Conservation (phyloP, 2,329 filamentous ascomycete species). For the Monascus ruber region DNA sequence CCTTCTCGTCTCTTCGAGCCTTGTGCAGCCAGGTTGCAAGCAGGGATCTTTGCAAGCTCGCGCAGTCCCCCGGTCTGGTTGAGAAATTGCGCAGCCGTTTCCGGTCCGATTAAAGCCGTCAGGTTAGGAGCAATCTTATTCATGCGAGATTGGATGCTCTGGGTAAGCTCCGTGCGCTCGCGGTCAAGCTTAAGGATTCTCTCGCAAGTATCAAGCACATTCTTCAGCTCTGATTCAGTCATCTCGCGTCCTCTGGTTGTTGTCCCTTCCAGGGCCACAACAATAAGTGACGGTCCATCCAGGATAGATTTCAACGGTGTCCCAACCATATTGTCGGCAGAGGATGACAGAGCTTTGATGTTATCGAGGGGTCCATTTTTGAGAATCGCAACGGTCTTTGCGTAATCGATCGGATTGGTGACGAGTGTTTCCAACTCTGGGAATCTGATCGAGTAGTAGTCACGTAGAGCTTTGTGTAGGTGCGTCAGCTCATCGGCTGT, state of each 20-base stretch:
- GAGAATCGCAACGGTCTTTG: slow-evolving; percentile 85
- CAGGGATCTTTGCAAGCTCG: slow-evolving; percentile 79
- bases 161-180: slow-evolving; percentile 75
- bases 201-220: slow-evolving; percentile 66
- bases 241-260: slow-evolving; percentile 75
- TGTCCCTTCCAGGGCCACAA: slow-evolving; percentile 87
- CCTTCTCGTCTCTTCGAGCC: slow-evolving; percentile 79
- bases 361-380: slow-evolving; percentile 85
- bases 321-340: slow-evolving; percentile 66
- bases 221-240: slow-evolving; percentile 59
- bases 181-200: slow-evolving; percentile 80
- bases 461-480: slow-evolving; percentile 91
- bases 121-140: slow-evolving; percentile 90
- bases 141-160: slow-evolving; percentile 96
- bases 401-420: slow-evolving; percentile 86
- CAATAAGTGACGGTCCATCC: slow-evolving; percentile 85
- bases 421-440: slow-evolving; percentile 86
- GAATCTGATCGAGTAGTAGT: slow-evolving; percentile 89
- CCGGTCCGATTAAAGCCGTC: slow-evolving; percentile 77
- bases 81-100: slow-evolving; percentile 91
- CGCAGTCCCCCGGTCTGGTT: slow-evolving; percentile 84
- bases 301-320: slow-evolving; percentile 67
- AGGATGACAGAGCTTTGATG: slow-evolving; percentile 68
- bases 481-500: slow-evolving; percentile 88
- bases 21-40: slow-evolving; percentile 83